These are phyloP conservation scores for Yamadazyma dendronema DNA, from an alignment of 1,139 yeast species.

Conservation along the genomic window DNA sequence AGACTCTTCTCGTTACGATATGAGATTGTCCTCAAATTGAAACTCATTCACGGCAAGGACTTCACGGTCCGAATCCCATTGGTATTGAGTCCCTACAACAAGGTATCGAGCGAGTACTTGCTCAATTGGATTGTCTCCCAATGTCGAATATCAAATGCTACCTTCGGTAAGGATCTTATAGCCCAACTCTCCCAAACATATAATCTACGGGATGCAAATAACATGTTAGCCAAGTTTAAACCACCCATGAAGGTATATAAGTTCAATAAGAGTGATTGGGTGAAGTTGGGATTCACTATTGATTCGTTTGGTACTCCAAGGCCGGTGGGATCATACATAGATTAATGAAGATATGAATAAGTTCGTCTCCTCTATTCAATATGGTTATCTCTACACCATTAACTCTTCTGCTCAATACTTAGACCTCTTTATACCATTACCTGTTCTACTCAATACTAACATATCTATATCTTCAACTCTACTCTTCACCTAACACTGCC, in stretches of 20 bases:
- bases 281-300: slow-evolving; percentile 35
- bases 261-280: slow-evolving; percentile 35
- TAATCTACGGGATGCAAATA: slow-evolving; percentile 25
- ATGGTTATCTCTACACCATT: too few species aligned
- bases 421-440: background rate
- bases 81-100: slow-evolving; percentile 54
- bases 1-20: slow-evolving; percentile 52
- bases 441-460: background rate
- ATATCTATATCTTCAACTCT: background rate
- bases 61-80: slow-evolving; percentile 51
- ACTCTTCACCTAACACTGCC: background rate
- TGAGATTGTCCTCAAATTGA: slow-evolving; percentile 48
- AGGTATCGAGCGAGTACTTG: slow-evolving; percentile 40
- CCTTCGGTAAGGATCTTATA: slow-evolving; percentile 35
- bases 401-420: too few species aligned
- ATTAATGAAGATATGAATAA: slow-evolving; percentile 19
- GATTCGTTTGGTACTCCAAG: slow-evolving; percentile 30
- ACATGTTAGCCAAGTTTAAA: slow-evolving; percentile 20
- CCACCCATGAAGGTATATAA: slow-evolving; percentile 32
- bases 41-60: slow-evolving; percentile 49
- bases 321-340: slow-evolving; percentile 29
- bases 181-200: slow-evolving; percentile 20
- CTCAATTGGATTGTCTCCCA: slow-evolving; percentile 55
- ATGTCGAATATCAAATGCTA: slow-evolving; percentile 41
- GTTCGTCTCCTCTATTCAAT: too few species aligned